These are phyloP conservation scores for Suhomyces sp. DNA, from an alignment of 805 yeast species.

Conservation along the genomic window DNA sequence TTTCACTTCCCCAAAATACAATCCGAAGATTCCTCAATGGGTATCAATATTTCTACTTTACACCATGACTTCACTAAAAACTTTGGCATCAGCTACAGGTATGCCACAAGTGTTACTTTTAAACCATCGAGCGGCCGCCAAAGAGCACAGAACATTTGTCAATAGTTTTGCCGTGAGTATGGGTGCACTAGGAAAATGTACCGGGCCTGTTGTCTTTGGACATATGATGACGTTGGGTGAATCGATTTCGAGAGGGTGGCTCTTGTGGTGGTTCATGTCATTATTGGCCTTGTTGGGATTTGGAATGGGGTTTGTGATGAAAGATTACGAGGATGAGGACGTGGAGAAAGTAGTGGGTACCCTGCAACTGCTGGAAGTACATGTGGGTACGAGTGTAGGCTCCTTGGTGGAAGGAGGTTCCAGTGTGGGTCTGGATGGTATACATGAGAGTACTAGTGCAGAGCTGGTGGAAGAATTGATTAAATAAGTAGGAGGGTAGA, in stretches of 20 bases:
- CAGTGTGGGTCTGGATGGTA: no score
- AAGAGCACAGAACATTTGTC: conserved; percentile 35
- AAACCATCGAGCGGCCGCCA: conserved; percentile 35
- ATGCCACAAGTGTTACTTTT: conserved; percentile 36
- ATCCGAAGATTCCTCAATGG: conserved; percentile 28
- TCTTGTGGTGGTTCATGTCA: conserved; percentile 37
- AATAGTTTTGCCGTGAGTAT: conserved; percentile 35
- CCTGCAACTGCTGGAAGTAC: no score
- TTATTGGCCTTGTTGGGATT: conserved; percentile 27
- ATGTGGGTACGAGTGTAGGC: no score
- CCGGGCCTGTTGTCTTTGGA: conserved; percentile 36
- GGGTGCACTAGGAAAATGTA: conserved; percentile 31
- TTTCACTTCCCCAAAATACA: conserved; percentile 31
- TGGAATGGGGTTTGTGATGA: conserved; percentile 27
- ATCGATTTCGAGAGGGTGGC: conserved; percentile 22
- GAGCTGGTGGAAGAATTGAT: no score
- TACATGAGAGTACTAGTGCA: no score
- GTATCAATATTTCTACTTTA: conserved; percentile 27
- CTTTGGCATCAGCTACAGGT: conserved; percentile 35
- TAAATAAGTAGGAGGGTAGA: no score
- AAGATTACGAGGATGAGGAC: conserved; percentile 26
- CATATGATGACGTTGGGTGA: conserved; percentile 36
- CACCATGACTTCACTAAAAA: conserved; percentile 29
- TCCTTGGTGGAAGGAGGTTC: no score
- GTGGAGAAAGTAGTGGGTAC: background rate